Evolutionary conservation across 2,329 filamentous ascomycete species (phyloP).

Genomic region (Cryphonectria parasitica): DNA sequence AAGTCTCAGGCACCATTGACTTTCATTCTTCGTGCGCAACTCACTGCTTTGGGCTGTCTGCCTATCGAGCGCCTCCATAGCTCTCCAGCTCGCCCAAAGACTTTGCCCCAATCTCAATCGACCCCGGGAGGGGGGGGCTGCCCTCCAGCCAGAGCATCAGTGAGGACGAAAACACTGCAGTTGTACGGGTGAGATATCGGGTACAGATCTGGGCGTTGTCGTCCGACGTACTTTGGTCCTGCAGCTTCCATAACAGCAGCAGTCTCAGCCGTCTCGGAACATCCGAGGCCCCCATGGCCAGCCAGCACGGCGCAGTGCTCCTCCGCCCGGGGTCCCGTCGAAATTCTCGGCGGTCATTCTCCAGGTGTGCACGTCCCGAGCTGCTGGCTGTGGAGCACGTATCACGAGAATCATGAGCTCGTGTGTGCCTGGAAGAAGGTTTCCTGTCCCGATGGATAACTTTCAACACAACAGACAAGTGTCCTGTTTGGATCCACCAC

Average conservation of each 20-base stretch:
- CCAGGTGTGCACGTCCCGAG: not conserved
- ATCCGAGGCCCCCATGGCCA: not conserved
- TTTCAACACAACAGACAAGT: not conserved
- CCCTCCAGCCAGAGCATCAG: not conserved
- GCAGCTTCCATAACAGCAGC: not conserved
- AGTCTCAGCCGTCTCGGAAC: not conserved
- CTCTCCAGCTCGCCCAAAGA: not conserved
- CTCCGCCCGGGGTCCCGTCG: not conserved
- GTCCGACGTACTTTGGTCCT: not conserved
- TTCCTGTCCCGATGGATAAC: not conserved
- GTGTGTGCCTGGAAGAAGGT: not conserved
- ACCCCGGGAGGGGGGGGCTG: not conserved
- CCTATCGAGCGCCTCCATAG: not conserved
- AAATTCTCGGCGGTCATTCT: constrained; percentile 6
- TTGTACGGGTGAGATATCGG: not conserved
- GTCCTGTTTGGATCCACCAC: not conserved
- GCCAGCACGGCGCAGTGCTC: not conserved
- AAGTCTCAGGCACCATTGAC: not conserved
- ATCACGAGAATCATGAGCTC: not conserved
- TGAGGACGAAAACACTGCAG: not conserved
- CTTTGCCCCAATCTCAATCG: not conserved
- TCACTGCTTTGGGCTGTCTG: not conserved
- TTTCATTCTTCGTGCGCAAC: not conserved
- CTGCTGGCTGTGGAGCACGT: not conserved
- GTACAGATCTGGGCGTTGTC: not conserved